phyloP scores from a whole-genome alignment of 1,284 basidiomycete species.

The Ceratobasidium sp. region DNA sequence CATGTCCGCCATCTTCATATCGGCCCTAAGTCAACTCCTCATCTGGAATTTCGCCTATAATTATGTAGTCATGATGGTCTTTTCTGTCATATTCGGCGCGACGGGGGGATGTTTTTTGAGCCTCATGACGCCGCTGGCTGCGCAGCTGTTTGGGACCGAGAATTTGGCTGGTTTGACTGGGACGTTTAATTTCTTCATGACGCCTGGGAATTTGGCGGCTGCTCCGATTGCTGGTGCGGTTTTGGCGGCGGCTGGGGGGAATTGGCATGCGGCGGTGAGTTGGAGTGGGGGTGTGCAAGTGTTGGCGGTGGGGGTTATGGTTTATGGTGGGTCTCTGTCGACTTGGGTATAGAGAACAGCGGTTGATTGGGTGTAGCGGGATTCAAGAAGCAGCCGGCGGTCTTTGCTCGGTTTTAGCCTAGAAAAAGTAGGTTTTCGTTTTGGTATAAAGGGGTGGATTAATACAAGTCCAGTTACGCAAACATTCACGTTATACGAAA shows the following conservation, averaged over 20 bases:
- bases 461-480: background rate
- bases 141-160: slow-evolving; percentile 49
- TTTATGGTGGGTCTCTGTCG: background rate
- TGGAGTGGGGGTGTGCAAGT: slow-evolving; percentile 49
- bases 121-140: slow-evolving; percentile 50
- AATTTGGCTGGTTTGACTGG: slow-evolving; percentile 51
- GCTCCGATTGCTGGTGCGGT: slow-evolving; percentile 49
- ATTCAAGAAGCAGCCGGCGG: slow-evolving; percentile 27
- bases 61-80: slow-evolving; percentile 49
- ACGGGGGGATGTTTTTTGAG: slow-evolving; percentile 37
- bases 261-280: slow-evolving; percentile 49
- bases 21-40: slow-evolving; percentile 49
- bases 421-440: background rate
- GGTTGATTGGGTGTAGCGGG: slow-evolving; percentile 16
- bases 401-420: slow-evolving; percentile 25
- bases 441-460: no score
- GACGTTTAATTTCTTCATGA: slow-evolving; percentile 49
- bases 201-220: slow-evolving; percentile 48
- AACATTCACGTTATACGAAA: background rate
- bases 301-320: background rate
- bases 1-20: slow-evolving; percentile 49
- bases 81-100: slow-evolving; percentile 49
- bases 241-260: slow-evolving; percentile 46
- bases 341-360: no score
- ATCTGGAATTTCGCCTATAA: slow-evolving; percentile 51